phyloP scores from a whole-genome alignment of 2,329 filamentous ascomycete species.

The Fusarium sp. region DNA sequence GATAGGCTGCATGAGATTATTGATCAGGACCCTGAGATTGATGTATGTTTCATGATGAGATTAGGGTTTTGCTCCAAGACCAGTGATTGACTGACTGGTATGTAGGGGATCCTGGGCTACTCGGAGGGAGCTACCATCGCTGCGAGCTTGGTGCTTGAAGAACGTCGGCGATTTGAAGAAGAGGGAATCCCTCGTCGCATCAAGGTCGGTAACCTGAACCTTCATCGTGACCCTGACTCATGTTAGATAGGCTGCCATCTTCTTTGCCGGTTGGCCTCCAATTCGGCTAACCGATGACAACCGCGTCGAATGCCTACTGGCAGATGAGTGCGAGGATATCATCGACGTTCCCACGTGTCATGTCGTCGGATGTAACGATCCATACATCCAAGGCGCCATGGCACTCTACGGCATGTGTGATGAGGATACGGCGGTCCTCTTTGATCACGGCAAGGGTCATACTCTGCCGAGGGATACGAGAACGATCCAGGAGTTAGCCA shows the following conservation, averaged over 20 bases:
- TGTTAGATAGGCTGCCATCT: slow-evolving; percentile 59
- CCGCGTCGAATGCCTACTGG: slow-evolving; percentile 58
- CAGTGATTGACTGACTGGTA: background rate
- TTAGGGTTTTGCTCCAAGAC: too few relatives aligned
- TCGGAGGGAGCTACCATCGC: slow-evolving; percentile 71
- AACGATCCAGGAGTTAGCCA: slow-evolving; percentile 59
- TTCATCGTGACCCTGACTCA: too few relatives aligned
- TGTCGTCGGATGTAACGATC: slow-evolving; percentile 67
- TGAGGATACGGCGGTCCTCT: slow-evolving; percentile 68
- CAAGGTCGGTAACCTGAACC: slow-evolving; percentile 49
- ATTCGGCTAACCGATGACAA: slow-evolving; percentile 52
- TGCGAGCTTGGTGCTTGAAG: slow-evolving; percentile 64
- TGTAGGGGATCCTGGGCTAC: slow-evolving; percentile 67
- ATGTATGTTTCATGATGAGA: slow-evolving; percentile 20
- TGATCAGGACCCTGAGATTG: slow-evolving; percentile 54
- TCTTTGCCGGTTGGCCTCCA: slow-evolving; percentile 68
- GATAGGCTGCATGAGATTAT: slow-evolving; percentile 56
- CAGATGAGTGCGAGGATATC: slow-evolving; percentile 61
- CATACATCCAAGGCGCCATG: slow-evolving; percentile 71
- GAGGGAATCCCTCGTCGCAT: slow-evolving; percentile 50
- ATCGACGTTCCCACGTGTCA: slow-evolving; percentile 67
- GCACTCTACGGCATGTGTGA: slow-evolving; percentile 73
- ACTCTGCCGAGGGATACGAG: slow-evolving; percentile 67
- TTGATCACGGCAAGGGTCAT: slow-evolving; percentile 75
- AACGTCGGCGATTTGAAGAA: slow-evolving; percentile 54